A percentile compares a stretch with the other conserved stretches of the same genome.
Evolutionary conservation across 1,139 yeast genomes (phyloP).

Genomic region (Zygoascus meyerae): DNA sequence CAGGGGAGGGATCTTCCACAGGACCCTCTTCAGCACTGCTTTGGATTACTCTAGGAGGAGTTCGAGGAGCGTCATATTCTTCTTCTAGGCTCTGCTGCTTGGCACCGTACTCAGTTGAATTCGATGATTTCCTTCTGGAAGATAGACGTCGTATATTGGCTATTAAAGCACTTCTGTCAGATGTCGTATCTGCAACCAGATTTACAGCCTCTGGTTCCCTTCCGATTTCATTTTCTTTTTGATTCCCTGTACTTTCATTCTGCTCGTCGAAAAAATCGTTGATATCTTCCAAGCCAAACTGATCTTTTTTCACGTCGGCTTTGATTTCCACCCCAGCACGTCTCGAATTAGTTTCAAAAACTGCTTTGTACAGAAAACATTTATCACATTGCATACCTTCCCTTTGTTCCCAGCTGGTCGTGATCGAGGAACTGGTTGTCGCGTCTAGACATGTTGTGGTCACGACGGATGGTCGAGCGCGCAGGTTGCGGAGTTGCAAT

Average conservation of each 20-base stretch:
- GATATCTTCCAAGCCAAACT: slow-evolving; percentile 70
- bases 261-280: slow-evolving; percentile 60
- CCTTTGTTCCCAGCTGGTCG: slow-evolving; percentile 21
- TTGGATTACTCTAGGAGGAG: too few species aligned
- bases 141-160: too few species aligned
- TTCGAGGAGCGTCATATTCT: too few species aligned
- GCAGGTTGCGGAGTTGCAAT: slow-evolving; percentile 1
- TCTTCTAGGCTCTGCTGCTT: too few species aligned
- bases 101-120: too few species aligned
- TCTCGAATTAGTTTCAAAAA: slow-evolving; percentile 14
- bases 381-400: slow-evolving; percentile 18
- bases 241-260: slow-evolving; percentile 2
- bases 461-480: neutral
- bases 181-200: too few species aligned
- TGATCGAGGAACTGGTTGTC: slow-evolving; percentile 18
- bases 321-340: slow-evolving; percentile 49
- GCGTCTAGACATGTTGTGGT: slow-evolving; percentile 16
- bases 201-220: neutral
- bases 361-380: neutral
- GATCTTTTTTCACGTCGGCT: slow-evolving; percentile 51
- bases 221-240: neutral
- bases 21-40: too few species aligned
- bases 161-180: too few species aligned
- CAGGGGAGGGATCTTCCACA: too few species aligned
- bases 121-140: too few species aligned